Percentiles rank a stretch among this genome's conserved stretches.
Evolutionary conservation across 106 monocot genomes (phyloP).

Genomic region (Ottelia alismoides): DNA sequence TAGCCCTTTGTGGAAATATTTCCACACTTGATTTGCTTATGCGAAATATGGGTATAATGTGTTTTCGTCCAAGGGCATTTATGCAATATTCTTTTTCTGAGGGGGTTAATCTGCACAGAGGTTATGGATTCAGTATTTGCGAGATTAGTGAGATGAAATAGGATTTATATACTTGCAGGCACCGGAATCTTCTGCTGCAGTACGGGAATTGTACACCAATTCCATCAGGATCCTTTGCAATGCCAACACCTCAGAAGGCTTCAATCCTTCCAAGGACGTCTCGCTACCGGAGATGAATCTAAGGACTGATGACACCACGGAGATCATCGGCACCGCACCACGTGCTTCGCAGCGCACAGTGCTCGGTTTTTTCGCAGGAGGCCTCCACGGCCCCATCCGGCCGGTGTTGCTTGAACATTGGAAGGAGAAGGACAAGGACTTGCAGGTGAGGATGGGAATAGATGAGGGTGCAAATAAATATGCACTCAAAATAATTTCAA

Average conservation of each 20-base stretch:
- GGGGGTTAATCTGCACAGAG: too few relatives aligned
- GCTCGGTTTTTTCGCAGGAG: constrained; percentile 68
- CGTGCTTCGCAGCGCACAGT: constrained; percentile 43
- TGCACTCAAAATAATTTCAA: too few relatives aligned
- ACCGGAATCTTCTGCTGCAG: constrained; percentile 33
- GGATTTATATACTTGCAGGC: constrained; percentile 24
- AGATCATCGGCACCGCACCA: constrained; percentile 6
- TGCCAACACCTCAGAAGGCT: constrained; percentile 79
- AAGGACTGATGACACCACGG: constrained; percentile 10
- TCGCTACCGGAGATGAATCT: constrained; percentile 69
- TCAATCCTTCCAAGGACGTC: constrained; percentile 53
- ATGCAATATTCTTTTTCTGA: neutral
- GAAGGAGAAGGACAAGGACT: constrained; percentile 19
- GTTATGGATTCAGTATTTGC: too few relatives aligned
- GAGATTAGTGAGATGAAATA: too few relatives aligned
- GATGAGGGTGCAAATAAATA: too few relatives aligned
- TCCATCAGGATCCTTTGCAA: constrained; percentile 85
- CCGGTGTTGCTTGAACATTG: constrained; percentile 36
- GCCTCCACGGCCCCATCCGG: constrained; percentile 56
- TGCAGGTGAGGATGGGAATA: too few relatives aligned
- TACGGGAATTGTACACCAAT: constrained; percentile 28
- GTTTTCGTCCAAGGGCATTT: too few relatives aligned
- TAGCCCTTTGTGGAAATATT: neutral
- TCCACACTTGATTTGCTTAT: neutral
- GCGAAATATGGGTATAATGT: too few relatives aligned